A percentile compares a stretch with the other conserved stretches of the same genome.
Conservation (phyloP, 495 filamentous ascomycete species). For the Neurospora sp. region DNA sequence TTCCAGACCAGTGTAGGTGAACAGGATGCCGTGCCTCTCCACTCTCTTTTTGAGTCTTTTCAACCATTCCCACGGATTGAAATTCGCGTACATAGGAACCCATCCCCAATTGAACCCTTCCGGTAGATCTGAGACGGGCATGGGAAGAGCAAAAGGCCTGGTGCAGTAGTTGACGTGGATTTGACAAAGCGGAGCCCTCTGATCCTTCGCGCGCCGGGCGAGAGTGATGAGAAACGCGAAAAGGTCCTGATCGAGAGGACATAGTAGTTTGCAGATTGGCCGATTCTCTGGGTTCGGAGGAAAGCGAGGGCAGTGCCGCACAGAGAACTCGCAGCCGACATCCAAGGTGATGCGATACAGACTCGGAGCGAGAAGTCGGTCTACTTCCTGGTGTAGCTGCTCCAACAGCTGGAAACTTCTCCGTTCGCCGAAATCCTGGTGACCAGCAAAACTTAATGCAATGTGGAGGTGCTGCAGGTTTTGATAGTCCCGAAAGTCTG, state of each 20-base stretch:
- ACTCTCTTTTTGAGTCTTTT: background rate
- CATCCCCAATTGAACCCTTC: background rate
- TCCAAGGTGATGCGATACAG: background rate
- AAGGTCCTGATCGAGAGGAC: background rate
- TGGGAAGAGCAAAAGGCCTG: background rate
- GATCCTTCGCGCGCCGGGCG: background rate
- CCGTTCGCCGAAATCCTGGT: background rate
- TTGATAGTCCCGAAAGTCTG: background rate
- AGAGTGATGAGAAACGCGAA: background rate
- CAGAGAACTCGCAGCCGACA: background rate
- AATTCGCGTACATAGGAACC: background rate
- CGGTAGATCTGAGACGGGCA: background rate
- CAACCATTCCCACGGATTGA: background rate
- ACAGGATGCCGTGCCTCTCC: background rate
- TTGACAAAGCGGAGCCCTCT: background rate
- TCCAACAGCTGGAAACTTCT: background rate
- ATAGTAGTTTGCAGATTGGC: background rate
- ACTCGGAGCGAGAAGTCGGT: background rate
- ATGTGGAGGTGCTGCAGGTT: background rate
- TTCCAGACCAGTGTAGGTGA: background rate
- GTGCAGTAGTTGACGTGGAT: background rate
- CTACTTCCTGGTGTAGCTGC: background rate
- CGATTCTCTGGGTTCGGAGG: background rate
- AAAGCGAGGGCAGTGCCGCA: background rate
- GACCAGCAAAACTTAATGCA: background rate